Conservation (phyloP, 768 basidiomycete genomes). For the Lepiota brunneoincarnata region DNA sequence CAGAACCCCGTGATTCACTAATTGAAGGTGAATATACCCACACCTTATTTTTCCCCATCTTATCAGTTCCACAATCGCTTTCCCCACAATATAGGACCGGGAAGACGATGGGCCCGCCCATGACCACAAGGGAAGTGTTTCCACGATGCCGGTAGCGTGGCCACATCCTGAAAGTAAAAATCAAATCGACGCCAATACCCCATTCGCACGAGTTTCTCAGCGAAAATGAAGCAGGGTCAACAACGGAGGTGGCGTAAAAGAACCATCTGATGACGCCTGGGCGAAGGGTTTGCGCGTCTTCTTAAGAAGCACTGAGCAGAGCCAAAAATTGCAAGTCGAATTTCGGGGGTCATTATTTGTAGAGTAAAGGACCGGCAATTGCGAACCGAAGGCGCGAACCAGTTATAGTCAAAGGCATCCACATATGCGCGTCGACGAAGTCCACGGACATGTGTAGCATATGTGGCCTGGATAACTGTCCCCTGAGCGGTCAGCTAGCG, state of each 20-base stretch:
- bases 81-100: too few relatives aligned
- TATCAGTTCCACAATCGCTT: background rate
- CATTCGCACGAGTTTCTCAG: background rate
- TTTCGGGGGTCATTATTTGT: background rate
- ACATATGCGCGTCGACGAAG: too few relatives aligned
- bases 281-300: conserved; percentile 4
- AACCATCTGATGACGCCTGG: background rate
- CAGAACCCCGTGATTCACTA: conserved; percentile 1
- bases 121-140: too few relatives aligned
- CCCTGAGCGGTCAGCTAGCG: background rate
- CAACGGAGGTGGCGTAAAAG: conserved; percentile 1
- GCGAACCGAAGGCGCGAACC: conserved; percentile 4
- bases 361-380: background rate
- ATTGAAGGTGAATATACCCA: background rate
- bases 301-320: too few relatives aligned
- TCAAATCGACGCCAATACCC: background rate
- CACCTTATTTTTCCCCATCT: conserved; percentile 5
- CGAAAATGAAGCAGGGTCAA: conserved; percentile 10
- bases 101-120: too few relatives aligned
- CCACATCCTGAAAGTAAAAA: background rate
- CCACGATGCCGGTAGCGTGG: background rate
- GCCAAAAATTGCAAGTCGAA: too few relatives aligned
- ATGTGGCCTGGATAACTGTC: too few relatives aligned
- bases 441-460: too few relatives aligned
- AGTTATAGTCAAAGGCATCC: background rate